Evolutionary conservation across 2,329 filamentous ascomycete species (phyloP), one percentile per base, ranked within the genome.

Genomic region (Phialocephala sp.): DNA sequence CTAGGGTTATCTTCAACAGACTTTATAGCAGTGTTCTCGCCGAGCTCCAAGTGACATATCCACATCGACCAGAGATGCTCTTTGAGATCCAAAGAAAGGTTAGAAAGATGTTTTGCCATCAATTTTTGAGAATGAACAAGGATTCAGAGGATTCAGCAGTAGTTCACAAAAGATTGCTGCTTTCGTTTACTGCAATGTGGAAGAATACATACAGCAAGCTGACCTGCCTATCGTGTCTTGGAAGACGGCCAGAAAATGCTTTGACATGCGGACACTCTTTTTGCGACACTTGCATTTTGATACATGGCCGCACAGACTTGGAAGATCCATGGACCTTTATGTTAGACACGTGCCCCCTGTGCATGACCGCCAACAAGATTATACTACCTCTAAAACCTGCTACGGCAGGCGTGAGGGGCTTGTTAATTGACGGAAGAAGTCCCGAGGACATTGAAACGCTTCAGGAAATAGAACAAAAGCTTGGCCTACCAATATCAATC

Each of bases 121-220:
- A 73, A 39, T 66, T 69, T 45, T 57, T 68, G 41, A 60, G 32
- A 27, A 55, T 36, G 32, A 14, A 20, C 32, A 8, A 54, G 18
- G 43, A 24, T 8, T 60, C 54, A 12, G 43, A 39, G 15, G n/a
- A 60, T 24, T 39, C 43, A 22, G 24, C 24, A 27, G 11, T 5
- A 32, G 22, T 15, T 32, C 45, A 60, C 32, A 60, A 37, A 36
- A 15, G 35, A 20, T 36, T 47, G n/a, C n/a, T 60, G 8, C 37
- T 36, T 14, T 60, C 57, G 18, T 50, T 60, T 37, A 15, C 47
- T n/a, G 27, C 32, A n/a, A 24, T 37, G 14, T 60, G 59, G 59
- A 39, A 52, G 20, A 37, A 37, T 18, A 52, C 37, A 8, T 50
- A 24, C 11, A 60, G 59, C 27, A 37, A 37, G 35, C 22, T 15